Evolutionary conservation across 129 eudicot species (phyloP).

Genomic region (Mikania micrantha): DNA sequence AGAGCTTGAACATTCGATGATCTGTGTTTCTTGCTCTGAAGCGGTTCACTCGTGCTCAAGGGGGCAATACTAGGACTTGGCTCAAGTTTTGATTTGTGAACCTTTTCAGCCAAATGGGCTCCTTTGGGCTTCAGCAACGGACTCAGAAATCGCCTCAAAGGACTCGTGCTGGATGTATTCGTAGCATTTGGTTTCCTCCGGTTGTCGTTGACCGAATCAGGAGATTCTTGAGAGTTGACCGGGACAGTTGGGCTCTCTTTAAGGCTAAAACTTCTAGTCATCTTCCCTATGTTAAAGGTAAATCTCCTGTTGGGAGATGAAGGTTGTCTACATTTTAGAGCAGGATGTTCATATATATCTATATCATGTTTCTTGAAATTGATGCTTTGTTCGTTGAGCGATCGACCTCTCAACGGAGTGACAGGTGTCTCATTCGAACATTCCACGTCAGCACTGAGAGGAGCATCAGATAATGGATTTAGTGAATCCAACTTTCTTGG

Average conservation of each 20-base stretch:
- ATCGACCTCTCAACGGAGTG: conserved; percentile 15
- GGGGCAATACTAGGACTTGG: conserved; percentile 1
- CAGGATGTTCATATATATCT: conserved; percentile 20
- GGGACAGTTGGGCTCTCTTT: conserved; percentile 34
- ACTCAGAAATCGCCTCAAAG: conserved; percentile 72
- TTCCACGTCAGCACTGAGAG: conserved; percentile 18
- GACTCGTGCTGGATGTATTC: conserved; percentile 57
- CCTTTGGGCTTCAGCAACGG: conserved; percentile 64
- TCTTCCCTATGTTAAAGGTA: conserved; percentile 54
- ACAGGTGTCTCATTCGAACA: conserved; percentile 5
- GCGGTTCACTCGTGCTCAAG: conserved; percentile 12
- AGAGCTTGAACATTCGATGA: conserved; percentile 48
- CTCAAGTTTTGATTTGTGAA: conserved; percentile 27
- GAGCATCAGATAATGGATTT: conserved; percentile 33
- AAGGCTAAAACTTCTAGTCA: conserved; percentile 62
- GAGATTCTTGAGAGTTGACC: conserved; percentile 36
- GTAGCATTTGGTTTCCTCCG: conserved; percentile 27
- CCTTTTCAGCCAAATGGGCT: conserved; percentile 33
- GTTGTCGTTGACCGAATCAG: conserved; percentile 19
- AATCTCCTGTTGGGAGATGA: conserved; percentile 57
- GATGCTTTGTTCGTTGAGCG: conserved; percentile 24
- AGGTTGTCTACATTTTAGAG: conserved; percentile 23
- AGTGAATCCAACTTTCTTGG: too few species aligned
- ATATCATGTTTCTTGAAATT: conserved; percentile 12
- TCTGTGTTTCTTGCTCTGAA: conserved; percentile 30